Evolutionary conservation across 768 basidiomycete genomes (phyloP).

Genomic region (Leccinum disarticulatum): DNA sequence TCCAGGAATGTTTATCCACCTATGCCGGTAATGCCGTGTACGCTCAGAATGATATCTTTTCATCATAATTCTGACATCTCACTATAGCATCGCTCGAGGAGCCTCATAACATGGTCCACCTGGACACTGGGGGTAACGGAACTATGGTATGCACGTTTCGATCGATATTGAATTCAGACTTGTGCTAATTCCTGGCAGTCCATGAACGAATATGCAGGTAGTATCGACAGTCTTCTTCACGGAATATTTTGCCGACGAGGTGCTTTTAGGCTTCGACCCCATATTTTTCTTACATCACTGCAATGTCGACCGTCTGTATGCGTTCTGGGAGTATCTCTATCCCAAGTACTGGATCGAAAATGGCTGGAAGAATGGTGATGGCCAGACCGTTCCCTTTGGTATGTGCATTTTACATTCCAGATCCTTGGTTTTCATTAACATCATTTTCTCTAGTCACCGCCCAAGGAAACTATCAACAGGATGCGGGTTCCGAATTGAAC

Average conservation of each 20-base stretch:
- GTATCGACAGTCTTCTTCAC: not conserved
- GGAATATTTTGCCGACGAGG: not conserved
- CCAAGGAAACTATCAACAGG: constrained; percentile 4
- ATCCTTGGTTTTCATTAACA: not conserved
- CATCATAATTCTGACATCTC: not conserved
- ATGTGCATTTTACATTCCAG: not conserved
- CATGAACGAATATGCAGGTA: constrained; percentile 22
- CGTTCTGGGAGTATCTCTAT: constrained; percentile 26
- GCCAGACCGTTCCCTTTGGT: constrained; percentile 11
- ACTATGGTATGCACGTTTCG: constrained; percentile 11
- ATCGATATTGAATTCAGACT: not conserved
- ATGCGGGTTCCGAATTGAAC: not conserved
- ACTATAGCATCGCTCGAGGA: constrained; percentile 18
- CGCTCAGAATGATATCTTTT: not conserved
- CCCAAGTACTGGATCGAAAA: constrained; percentile 16
- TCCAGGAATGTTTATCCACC: not conserved
- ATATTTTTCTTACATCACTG: constrained; percentile 22
- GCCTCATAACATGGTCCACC: constrained; percentile 20
- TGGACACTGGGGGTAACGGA: constrained; percentile 18
- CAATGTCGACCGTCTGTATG: constrained; percentile 23
- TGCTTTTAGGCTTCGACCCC: constrained; percentile 14
- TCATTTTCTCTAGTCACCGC: constrained; percentile 4
- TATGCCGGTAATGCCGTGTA: constrained; percentile 10
- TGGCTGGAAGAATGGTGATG: constrained; percentile 13
- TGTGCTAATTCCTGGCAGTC: constrained; percentile 4